Evolutionary conservation across 306 rosid genomes (phyloP).

Genomic region (Cicer yamashitae): DNA sequence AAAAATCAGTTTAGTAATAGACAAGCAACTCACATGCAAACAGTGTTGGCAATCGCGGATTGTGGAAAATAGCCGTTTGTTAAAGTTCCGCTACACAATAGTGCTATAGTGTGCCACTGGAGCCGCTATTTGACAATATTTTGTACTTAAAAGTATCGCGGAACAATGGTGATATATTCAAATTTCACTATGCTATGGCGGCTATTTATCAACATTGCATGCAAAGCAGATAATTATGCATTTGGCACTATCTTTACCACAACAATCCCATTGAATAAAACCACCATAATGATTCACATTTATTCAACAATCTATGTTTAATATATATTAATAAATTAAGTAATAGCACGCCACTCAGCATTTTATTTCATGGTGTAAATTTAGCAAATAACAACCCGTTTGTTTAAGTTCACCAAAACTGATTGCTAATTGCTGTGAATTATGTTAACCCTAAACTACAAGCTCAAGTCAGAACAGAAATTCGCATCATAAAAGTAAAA

Average conservation of each 20-base stretch:
- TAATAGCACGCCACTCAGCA: conserved; percentile 8
- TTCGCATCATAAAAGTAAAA: not conserved
- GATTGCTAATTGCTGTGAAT: conserved; percentile 2
- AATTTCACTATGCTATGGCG: too few species aligned
- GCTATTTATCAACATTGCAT: too few species aligned
- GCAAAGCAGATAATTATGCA: not conserved
- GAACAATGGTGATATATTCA: too few species aligned
- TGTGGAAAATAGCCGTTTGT: too few species aligned
- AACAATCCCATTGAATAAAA: not conserved
- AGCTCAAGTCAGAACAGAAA: conserved; percentile 13
- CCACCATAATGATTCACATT: not conserved
- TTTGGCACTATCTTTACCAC: not conserved
- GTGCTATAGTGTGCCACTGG: too few species aligned
- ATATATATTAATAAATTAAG: not conserved
- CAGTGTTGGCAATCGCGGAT: too few species aligned
- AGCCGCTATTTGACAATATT: too few species aligned
- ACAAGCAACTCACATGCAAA: not conserved
- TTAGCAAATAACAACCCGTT: not conserved
- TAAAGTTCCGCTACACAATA: too few species aligned
- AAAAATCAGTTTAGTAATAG: conserved; percentile 6
- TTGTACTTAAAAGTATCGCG: too few species aligned
- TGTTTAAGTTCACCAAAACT: not conserved
- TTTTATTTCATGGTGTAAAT: not conserved
- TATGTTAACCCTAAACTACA: not conserved
- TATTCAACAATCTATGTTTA: not conserved